phyloP scores from a whole-genome alignment of 352 stramenopile genomes.

The Blastocystis sp. region DNA sequence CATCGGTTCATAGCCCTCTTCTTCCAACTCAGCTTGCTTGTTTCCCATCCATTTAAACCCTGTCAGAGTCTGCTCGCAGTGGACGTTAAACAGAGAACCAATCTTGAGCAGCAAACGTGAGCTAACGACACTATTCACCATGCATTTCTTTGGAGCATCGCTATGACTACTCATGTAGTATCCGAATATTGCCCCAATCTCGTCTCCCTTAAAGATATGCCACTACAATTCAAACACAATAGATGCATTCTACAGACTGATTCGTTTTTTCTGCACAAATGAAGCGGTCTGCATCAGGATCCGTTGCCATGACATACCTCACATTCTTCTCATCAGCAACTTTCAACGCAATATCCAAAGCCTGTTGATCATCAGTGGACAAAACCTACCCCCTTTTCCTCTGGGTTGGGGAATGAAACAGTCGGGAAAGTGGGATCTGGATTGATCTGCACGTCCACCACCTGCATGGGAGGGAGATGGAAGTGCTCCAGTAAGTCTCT shows the following conservation, averaged over 20 bases:
- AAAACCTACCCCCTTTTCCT: constrained; percentile 86
- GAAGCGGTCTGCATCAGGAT: constrained; percentile 93
- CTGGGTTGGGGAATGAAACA: constrained; percentile 91
- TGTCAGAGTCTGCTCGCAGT: constrained; percentile 92
- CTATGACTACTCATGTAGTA: constrained; percentile 72
- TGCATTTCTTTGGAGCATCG: not conserved
- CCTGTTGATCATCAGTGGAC: not conserved
- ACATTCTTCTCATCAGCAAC: constrained; percentile 74
- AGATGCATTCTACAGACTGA: not conserved
- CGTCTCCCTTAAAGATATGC: constrained; percentile 93
- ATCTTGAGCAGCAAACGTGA: constrained; percentile 86
- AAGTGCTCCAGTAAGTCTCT: constrained; percentile 82
- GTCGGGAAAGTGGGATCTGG: constrained; percentile 90
- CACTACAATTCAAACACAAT: constrained; percentile 71
- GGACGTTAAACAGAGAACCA: constrained; percentile 81
- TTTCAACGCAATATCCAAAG: constrained; percentile 81
- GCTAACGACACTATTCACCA: constrained; percentile 52
- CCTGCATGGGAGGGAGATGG: constrained; percentile 70
- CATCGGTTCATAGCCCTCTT: constrained; percentile 81
- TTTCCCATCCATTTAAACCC: constrained; percentile 98
- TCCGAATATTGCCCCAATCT: constrained; percentile 89
- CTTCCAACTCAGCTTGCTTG: constrained; percentile 73
- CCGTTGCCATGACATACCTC: constrained; percentile 89
- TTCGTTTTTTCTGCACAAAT: constrained; percentile 81
- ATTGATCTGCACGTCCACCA: constrained; percentile 78